Evolutionary conservation across 2,329 filamentous ascomycete species (phyloP), one percentile per base, ranked within the genome.

Genomic region (Zasmidium angulare): DNA sequence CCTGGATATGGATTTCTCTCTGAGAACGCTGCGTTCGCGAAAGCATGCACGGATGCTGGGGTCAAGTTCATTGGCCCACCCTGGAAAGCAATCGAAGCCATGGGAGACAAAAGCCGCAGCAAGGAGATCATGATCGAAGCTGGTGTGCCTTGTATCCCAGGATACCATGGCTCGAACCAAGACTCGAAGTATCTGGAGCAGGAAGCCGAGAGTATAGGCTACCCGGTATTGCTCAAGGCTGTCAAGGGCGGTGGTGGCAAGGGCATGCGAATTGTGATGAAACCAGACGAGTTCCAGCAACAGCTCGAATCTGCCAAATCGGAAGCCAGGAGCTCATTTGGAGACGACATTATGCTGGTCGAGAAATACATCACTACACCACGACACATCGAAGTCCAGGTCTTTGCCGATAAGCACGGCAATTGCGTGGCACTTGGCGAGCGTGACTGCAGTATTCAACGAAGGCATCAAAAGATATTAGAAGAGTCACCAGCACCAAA

Each of bases 111-210:
- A 79, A 92, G 83, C 56, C 83, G 89, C 60, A 95, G 90, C 54
- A 99, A 99, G 76, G 90, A 96, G 73, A 97, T 99, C 72, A 98
- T 99, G 95, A 91, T 86, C 31, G 86, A 86, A 3, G 93, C 95
- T n/a, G 91, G 92, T 9, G 95, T 99, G 2, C 93, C 93, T 3
- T 98, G 95, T 70, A 95, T 99, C 51, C 95, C 95, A 0, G 95
- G 95, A 0, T 99, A 99, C 71, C 95, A 98, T 73, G 95, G 95
- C 19, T 70, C 82, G 1, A 90, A 96, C 54, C 95, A 99, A 77
- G 86, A 89, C 51, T 79, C 83, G 1, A 72, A 76, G 9, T 80
- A 82, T 60, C 78, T 89, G 24, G 82, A 91, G 56, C 78, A 80
- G 10, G 86, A 93, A 72, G 93, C 95, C 7, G 84, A 84, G 67